Conservation (phyloP, 2,329 filamentous ascomycete genomes). For the Colletotrichum truncatum region DNA sequence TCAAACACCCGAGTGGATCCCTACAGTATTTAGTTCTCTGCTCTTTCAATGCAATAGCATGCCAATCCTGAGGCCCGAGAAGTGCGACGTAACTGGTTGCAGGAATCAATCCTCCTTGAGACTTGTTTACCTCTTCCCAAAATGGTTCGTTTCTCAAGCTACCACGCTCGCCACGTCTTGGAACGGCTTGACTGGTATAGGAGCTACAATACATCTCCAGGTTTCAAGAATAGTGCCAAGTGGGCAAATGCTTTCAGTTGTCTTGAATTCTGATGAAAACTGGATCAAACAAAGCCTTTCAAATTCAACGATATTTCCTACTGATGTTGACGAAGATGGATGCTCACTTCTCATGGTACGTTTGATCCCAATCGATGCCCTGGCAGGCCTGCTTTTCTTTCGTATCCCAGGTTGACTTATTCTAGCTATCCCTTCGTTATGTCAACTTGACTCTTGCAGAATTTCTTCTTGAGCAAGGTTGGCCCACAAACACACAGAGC, state of each 20-base stretch:
- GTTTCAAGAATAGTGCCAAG: neutral
- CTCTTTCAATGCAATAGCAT: neutral
- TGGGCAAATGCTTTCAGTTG: neutral
- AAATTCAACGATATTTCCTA: neutral
- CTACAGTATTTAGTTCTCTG: neutral
- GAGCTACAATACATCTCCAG: neutral
- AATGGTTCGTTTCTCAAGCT: constrained; percentile 1
- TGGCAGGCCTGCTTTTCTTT: neutral
- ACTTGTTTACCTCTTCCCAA: constrained; percentile 6
- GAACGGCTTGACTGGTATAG: neutral
- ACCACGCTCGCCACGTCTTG: neutral
- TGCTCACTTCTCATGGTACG: constrained; percentile 8
- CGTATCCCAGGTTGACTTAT: neutral
- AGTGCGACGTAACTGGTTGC: neutral
- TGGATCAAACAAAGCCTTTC: constrained; percentile 9
- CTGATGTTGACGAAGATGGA: constrained; percentile 7
- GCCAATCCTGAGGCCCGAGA: neutral
- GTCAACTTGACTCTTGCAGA: neutral
- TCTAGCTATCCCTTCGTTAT: neutral
- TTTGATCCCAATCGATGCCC: neutral
- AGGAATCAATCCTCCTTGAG: neutral
- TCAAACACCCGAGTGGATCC: neutral
- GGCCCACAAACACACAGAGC: neutral
- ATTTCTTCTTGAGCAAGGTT: constrained; percentile 7
- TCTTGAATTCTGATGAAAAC: neutral